Evolutionary conservation across 176 grass and related monocot genomes (phyloP).

Genomic region (Luzula sylvatica): DNA sequence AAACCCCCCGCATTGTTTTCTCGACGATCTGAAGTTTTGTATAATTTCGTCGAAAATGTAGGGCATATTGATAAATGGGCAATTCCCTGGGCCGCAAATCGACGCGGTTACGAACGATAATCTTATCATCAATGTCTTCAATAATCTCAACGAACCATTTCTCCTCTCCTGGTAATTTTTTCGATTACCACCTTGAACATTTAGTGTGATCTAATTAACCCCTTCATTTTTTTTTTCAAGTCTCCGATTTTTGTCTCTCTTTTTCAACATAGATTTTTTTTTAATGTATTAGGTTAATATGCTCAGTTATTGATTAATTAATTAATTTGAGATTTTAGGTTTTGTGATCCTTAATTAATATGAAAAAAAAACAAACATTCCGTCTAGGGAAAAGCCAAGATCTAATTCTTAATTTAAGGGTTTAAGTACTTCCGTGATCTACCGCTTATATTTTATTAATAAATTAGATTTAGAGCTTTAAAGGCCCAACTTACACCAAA

Average conservation of each 20-base stretch:
- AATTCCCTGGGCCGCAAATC: constrained; percentile 87
- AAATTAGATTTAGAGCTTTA: not conserved
- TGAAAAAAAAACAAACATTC: not conserved
- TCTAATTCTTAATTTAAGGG: constrained; percentile 2
- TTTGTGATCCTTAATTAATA: too few species aligned
- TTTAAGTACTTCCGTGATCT: constrained; percentile 2
- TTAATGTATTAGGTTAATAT: not conserved
- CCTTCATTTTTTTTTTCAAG: not conserved
- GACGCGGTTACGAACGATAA: constrained; percentile 94
- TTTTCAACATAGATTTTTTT: not conserved
- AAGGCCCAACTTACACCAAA: not conserved
- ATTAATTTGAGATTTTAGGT: not conserved
- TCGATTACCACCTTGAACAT: not conserved
- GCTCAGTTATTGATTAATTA: constrained; percentile 12
- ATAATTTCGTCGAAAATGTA: constrained; percentile 16
- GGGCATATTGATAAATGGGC: constrained; percentile 86
- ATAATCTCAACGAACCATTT: constrained; percentile 79
- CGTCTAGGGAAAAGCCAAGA: constrained; percentile 2
- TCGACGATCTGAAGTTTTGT: not conserved
- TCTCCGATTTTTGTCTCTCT: not conserved
- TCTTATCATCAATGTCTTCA: constrained; percentile 82
- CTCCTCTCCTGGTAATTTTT: constrained; percentile 73
- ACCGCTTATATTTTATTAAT: constrained; percentile 2
- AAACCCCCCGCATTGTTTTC: not conserved
- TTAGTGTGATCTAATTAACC: not conserved